These are phyloP conservation scores for Arxiozyma bovina DNA, from an alignment of 1,139 yeast genomes.

Conservation along the genomic window DNA sequence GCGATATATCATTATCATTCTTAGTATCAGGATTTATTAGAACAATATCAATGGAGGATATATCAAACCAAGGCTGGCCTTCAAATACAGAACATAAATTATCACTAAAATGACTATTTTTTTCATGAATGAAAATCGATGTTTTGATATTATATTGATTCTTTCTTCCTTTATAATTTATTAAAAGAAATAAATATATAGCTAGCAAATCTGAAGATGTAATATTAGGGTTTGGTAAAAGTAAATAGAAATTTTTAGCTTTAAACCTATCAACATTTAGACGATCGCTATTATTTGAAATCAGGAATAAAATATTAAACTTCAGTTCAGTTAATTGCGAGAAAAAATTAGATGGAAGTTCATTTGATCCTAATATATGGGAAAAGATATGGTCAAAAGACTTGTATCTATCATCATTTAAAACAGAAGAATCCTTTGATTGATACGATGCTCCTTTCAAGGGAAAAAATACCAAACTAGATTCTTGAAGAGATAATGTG, in stretches of 20 bases:
- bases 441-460: constrained; percentile 24
- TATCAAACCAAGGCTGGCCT: constrained; percentile 19
- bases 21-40: constrained; percentile 9
- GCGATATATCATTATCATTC: constrained; percentile 4
- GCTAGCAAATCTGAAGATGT: constrained; percentile 25
- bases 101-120: constrained; percentile 14
- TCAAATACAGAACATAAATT: constrained; percentile 11
- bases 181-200: constrained; percentile 18
- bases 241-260: constrained; percentile 15
- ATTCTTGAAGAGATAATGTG: constrained; percentile 11
- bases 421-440: constrained; percentile 11
- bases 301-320: constrained; percentile 18
- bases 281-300: constrained; percentile 23
- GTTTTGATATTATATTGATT: constrained; percentile 11
- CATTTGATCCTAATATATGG: constrained; percentile 25
- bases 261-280: constrained; percentile 17
- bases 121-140: constrained; percentile 18
- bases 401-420: constrained; percentile 16
- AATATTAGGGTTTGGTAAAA: constrained; percentile 21
- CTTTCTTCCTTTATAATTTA: constrained; percentile 14
- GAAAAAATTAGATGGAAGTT: constrained; percentile 23
- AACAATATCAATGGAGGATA: constrained; percentile 10
- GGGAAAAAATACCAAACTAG: constrained; percentile 21
- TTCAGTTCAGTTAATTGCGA: constrained; percentile 14
- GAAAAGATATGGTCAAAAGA: constrained; percentile 23